Base-by-base conservation (phyloP, 2,329 filamentous ascomycete genomes). In the Orbilia brochopaga region DNA sequence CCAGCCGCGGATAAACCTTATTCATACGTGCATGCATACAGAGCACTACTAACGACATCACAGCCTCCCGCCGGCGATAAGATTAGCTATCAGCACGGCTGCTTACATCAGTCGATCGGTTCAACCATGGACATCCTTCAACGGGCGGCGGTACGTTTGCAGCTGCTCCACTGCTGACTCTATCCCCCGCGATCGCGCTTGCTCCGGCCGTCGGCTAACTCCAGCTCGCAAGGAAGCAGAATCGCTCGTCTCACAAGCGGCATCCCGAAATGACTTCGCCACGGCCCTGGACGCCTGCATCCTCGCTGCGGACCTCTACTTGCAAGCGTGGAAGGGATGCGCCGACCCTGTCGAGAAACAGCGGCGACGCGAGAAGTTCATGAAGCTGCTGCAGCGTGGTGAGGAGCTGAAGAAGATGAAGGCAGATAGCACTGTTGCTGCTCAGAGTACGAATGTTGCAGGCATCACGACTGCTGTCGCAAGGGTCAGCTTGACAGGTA, bases 201-300 rank as follows among this genome's bases (percentile, higher is more conserved):
- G 35, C 56, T 17, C 44, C 50, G 4, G 35, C 54, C 35, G 17
- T 21, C 48, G 37, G 37, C 37, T 42, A 42, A 42, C 37, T 42
- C 37, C 37, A 17, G n/a, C n/a, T 17, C 37, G n/a, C 66, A 70
- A 70, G 66, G 60, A 70, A 55, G 66, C 66, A 70, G 66, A 70
- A 59, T 70, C 66, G 53, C 66, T 70, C 59, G 53, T 60, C 59
- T 70, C 66, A 48, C 66, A 62, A 24, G 66, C 66, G 59, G 60
- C 51, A 54, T 70, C 59, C 50, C 66, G 66, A 64, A 60, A 64
- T 60, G 66, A 70, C 54, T 21, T 54, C 23, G 46, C 54, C 17
- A 32, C 59, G 46, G 66, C 66, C 53, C 59, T 70, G 32, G 54
- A 70, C 37, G 54, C 59, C 11, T 70, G 66, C 30, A 70, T 70